These are phyloP conservation scores for Myxozyma mucilagina DNA, from an alignment of 805 yeast genomes.

Conservation along the genomic window DNA sequence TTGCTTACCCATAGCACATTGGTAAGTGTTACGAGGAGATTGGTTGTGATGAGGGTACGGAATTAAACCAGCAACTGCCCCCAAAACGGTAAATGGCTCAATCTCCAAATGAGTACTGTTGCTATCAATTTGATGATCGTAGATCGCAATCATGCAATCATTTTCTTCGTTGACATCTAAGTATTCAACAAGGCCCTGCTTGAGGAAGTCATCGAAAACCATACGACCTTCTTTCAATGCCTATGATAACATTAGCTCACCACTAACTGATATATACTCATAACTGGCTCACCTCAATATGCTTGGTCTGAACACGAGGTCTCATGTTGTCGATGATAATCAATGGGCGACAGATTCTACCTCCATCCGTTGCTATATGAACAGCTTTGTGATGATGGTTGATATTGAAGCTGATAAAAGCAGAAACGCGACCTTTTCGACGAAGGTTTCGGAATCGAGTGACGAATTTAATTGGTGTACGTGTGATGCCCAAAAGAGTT, in stretches of 20 bases:
- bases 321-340: slow-evolving; percentile 77
- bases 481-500: slow-evolving; percentile 86
- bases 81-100: slow-evolving; percentile 89
- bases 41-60: slow-evolving; percentile 99
- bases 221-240: slow-evolving; percentile 66
- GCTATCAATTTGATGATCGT: slow-evolving; percentile 61
- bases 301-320: slow-evolving; percentile 70
- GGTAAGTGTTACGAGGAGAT: slow-evolving; percentile 98
- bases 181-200: slow-evolving; percentile 86
- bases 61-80: slow-evolving; percentile 97
- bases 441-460: slow-evolving; percentile 73
- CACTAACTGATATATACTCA: no score
- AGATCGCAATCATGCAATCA: slow-evolving; percentile 87
- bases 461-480: slow-evolving; percentile 84
- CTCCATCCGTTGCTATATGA: slow-evolving; percentile 98
- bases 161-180: slow-evolving; percentile 97
- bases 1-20: slow-evolving; percentile 99
- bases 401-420: slow-evolving; percentile 85
- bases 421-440: slow-evolving; percentile 81
- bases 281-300: slow-evolving; percentile 46
- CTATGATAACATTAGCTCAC: neutral
- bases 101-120: slow-evolving; percentile 87
- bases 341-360: slow-evolving; percentile 94
- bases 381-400: slow-evolving; percentile 90
- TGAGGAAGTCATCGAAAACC: slow-evolving; percentile 88